Evolutionary conservation across 2,329 filamentous ascomycete genomes (phyloP).

Genomic region (Neopestalotiopsis sp.): DNA sequence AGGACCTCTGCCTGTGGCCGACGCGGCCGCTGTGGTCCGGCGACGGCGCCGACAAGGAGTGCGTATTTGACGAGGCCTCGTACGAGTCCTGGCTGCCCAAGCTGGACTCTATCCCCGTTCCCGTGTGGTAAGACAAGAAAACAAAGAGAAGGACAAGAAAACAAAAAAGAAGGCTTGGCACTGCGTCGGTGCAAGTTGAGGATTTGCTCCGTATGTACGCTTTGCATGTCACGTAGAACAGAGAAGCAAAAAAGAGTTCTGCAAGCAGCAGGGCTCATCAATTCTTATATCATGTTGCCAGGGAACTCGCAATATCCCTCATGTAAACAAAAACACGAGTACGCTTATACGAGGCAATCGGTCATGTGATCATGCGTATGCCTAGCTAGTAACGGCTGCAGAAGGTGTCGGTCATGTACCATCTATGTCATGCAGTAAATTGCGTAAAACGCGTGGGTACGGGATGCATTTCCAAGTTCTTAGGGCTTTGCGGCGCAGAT

Average conservation of each 20-base stretch:
- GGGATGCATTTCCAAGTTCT: too few species aligned
- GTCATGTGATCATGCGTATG: too few species aligned
- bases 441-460: too few species aligned
- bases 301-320: too few species aligned
- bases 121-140: background rate
- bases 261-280: background rate
- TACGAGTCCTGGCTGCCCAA: slow-evolving; percentile 15
- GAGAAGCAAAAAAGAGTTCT: background rate
- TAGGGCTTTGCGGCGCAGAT: too few species aligned
- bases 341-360: too few species aligned
- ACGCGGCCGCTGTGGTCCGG: slow-evolving; percentile 7
- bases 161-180: background rate
- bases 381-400: too few species aligned
- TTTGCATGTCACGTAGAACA: background rate
- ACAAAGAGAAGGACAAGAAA: too few species aligned
- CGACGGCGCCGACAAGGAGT: slow-evolving; percentile 6
- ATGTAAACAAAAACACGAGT: too few species aligned
- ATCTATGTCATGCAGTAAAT: too few species aligned
- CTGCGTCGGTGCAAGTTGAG: background rate
- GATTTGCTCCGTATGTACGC: background rate
- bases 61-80: slow-evolving; percentile 12
- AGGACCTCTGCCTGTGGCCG: slow-evolving; percentile 8
- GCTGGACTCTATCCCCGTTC: slow-evolving; percentile 12
- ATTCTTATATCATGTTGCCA: too few species aligned
- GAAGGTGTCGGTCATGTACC: too few species aligned